These are phyloP conservation scores for Laetiporus sulphureus DNA, from an alignment of 1,284 basidiomycete genomes.

Conservation along the genomic window DNA sequence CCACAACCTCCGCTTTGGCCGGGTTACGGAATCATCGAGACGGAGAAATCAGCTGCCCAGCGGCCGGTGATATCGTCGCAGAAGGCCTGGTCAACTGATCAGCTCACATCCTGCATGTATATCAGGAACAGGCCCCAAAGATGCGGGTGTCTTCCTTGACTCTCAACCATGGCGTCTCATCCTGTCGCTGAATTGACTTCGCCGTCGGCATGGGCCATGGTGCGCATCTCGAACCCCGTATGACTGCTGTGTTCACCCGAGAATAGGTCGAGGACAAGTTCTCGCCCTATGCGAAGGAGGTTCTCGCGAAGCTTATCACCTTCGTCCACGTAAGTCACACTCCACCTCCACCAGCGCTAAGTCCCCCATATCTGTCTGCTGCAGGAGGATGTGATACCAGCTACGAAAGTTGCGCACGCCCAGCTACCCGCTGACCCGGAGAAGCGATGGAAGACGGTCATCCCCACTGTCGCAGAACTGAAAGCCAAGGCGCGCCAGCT, in stretches of 20 bases:
- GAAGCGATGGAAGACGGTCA: conserved; percentile 80
- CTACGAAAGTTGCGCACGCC: conserved; percentile 70
- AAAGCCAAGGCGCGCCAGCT: conserved; percentile 84
- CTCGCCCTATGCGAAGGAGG: conserved; percentile 83
- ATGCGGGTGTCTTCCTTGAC: conserved; percentile 4
- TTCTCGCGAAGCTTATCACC: conserved; percentile 73
- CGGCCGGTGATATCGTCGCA: neutral
- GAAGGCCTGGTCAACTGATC: conserved; percentile 6
- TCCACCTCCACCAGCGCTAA: neutral
- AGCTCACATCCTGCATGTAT: neutral
- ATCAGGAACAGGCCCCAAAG: conserved; percentile 1
- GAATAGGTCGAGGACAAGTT: conserved; percentile 85
- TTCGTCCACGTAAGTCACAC: conserved; percentile 73
- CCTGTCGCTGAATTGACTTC: conserved; percentile 72
- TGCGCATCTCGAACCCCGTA: conserved; percentile 25
- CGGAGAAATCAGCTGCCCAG: conserved; percentile 1
- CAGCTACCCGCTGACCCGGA: conserved; percentile 78
- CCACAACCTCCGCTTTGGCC: too few species aligned
- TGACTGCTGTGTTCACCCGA: neutral
- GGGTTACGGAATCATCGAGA: too few species aligned
- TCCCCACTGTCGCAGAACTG: conserved; percentile 78
- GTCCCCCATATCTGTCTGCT: conserved; percentile 2
- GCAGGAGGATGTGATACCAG: conserved; percentile 87
- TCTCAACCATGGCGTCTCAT: conserved; percentile 44
- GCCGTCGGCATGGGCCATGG: conserved; percentile 77